Base-by-base conservation (phyloP, 73 alveolate species). In the Chromera velia region DNA sequence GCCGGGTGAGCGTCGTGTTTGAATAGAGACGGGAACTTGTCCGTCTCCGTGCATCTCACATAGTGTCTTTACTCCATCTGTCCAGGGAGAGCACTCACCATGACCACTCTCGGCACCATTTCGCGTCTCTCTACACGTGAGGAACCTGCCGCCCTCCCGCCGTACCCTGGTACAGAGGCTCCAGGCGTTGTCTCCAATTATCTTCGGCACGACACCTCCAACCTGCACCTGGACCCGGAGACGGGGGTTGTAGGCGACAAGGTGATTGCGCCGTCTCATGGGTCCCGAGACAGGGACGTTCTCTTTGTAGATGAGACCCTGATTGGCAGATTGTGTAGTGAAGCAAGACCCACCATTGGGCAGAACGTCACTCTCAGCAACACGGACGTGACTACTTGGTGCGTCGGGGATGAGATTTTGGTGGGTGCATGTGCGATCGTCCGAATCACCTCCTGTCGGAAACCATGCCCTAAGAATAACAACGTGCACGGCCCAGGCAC, bases 401-500 rank as follows among this genome's bases (percentile, higher is more conserved):
- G 72, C 72, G 72, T 65, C 27, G 72, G 72, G 0, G 72, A 65
- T 65, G 26, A 28, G 28, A 65, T 65, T 34, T 26, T 28, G 24
- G 0, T 65, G 0, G 45, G n/a, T n/a, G 22, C 9, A 26, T 32
- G 40, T 7, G 72, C 72, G 0, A 32, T 65, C 28, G 28, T 65
- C 9, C 34, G 72, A 7, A 6, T 65, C 34, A 65, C 72, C 0
- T 28, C 40, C 72, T 28, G 40, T 18, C 33, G 72, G 34, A 32
- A 34, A 17, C 72, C 72, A 9, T 64, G 72, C 72, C 72, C 72
- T 9, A 64, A 64, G 19, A 64, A 64, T 34, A 64, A 27, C 72
- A 64, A 64, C 34, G 72, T 64, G 33, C 72, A 64, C 34, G 72
- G 72, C 0, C 34, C 27, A 6, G 72, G 72, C 34, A 64, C 72